Percentiles rank a stretch among this genome's conserved stretches.
Evolutionary conservation across 108 stramenopile species (phyloP).

Genomic region (Pseudonitzschia pungens): DNA sequence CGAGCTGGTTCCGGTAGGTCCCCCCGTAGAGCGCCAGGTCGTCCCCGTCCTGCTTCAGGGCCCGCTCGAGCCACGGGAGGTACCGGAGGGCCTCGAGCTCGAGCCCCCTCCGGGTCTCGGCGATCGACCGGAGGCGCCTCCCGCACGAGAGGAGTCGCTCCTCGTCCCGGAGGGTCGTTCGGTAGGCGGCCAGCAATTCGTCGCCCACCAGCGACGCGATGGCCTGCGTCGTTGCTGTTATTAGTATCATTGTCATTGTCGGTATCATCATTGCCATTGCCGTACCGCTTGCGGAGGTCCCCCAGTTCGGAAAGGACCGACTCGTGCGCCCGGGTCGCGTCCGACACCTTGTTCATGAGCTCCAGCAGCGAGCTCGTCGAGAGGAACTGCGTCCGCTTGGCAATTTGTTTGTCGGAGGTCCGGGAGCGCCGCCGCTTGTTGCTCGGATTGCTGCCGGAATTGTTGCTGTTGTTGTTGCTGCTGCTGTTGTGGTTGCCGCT

Average conservation of each 20-base stretch:
- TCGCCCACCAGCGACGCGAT: constrained; percentile 39
- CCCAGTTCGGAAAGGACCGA: constrained; percentile 14
- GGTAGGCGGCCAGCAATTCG: constrained; percentile 45
- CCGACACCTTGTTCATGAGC: constrained; percentile 37
- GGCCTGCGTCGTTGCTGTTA: too few species aligned
- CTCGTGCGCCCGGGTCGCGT: constrained; percentile 10
- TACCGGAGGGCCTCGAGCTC: constrained; percentile 70
- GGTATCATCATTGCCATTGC: background rate
- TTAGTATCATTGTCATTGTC: background rate
- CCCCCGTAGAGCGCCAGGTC: constrained; percentile 57
- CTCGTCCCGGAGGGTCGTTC: constrained; percentile 40
- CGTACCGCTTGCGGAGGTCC: background rate
- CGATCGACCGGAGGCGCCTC: constrained; percentile 56
- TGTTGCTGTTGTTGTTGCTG: constrained; percentile 9
- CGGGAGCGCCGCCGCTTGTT: too few species aligned
- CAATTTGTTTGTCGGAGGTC: background rate
- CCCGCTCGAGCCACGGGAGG: constrained; percentile 65
- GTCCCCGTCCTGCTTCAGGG: constrained; percentile 69
- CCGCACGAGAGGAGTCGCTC: constrained; percentile 43
- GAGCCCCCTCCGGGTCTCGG: constrained; percentile 43
- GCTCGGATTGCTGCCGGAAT: background rate
- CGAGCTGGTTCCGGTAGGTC: constrained; percentile 52
- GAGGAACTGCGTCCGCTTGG: constrained; percentile 16
- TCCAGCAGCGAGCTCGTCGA: constrained; percentile 50
- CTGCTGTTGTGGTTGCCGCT: constrained; percentile 42